These are phyloP conservation scores for Cryptosporidium felis DNA, from an alignment of 169 alveolate species.

Conservation along the genomic window DNA sequence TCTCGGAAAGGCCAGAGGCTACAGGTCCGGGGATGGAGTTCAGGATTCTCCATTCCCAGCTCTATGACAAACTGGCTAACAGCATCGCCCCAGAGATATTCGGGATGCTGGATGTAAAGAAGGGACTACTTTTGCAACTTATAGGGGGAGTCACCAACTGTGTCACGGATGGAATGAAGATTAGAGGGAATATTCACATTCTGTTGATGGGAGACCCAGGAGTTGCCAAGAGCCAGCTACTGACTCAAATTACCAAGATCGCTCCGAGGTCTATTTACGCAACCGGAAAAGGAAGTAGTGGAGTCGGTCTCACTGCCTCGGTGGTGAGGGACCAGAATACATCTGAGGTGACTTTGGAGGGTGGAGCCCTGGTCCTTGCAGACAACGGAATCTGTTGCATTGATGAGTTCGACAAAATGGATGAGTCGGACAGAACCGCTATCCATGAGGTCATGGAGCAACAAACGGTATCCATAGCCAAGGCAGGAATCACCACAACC, in stretches of 20 bases:
- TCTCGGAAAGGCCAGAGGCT: constrained; percentile 27
- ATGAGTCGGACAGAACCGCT: constrained; percentile 95
- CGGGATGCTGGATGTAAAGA: constrained; percentile 96
- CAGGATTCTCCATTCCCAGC: constrained; percentile 74
- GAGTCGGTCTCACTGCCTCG: constrained; percentile 99
- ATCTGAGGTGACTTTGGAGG: constrained; percentile 90
- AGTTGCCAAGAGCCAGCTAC: constrained; percentile 96
- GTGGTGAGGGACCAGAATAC: constrained; percentile 94
- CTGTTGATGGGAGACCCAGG: constrained; percentile 99
- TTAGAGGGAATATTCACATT: constrained; percentile 98
- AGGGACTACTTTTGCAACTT: constrained; percentile 90
- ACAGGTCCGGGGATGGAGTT: not conserved
- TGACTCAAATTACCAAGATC: constrained; percentile 88
- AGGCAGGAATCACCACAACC: constrained; percentile 94
- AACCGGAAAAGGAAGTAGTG: constrained; percentile 95
- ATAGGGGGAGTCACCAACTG: constrained; percentile 93
- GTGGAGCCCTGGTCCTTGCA: constrained; percentile 97
- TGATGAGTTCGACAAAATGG: constrained; percentile 98
- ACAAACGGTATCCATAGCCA: constrained; percentile 97
- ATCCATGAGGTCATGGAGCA: constrained; percentile 99
- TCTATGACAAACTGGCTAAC: constrained; percentile 90
- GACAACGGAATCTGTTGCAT: constrained; percentile 97
- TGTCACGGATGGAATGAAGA: constrained; percentile 93
- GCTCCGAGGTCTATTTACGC: constrained; percentile 94
- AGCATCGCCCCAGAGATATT: constrained; percentile 96